phyloP scores from a whole-genome alignment of 2,329 filamentous ascomycete species.

The Kalaharituber pfeilii region DNA sequence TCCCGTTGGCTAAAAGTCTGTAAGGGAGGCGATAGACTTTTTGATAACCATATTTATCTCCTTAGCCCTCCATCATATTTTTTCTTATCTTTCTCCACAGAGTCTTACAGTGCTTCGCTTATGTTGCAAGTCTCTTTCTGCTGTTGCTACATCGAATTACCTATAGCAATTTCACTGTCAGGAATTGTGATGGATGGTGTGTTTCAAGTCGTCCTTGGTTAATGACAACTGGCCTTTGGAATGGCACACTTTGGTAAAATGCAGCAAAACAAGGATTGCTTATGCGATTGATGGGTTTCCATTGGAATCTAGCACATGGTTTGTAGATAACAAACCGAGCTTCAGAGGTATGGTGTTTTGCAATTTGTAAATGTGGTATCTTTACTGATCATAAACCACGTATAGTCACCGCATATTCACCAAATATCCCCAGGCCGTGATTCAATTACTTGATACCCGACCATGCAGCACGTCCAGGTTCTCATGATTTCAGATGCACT shows the following conservation, averaged over 20 bases:
- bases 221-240: neutral
- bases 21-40: conserved; percentile 12
- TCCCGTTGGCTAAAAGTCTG: too few species aligned
- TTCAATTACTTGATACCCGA: conserved; percentile 13
- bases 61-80: conserved; percentile 17
- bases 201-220: conserved; percentile 14
- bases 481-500: conserved; percentile 15
- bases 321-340: conserved; percentile 10
- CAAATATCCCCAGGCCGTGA: conserved; percentile 14
- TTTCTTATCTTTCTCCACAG: conserved; percentile 10
- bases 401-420: conserved; percentile 14
- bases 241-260: conserved; percentile 12
- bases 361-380: too few species aligned
- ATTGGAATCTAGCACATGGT: conserved; percentile 10
- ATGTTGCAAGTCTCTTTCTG: conserved; percentile 4
- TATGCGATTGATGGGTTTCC: conserved; percentile 11
- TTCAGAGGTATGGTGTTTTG: conserved; percentile 13
- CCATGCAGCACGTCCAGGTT: conserved; percentile 14
- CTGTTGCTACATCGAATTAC: conserved; percentile 11
- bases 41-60: neutral
- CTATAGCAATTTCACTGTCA: conserved; percentile 16
- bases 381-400: neutral
- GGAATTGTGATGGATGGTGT: conserved; percentile 16
- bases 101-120: conserved; percentile 10
- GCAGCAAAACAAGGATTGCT: conserved; percentile 5